Evolutionary conservation across 345 rosid genomes (phyloP), one percentile per base, ranked within the genome.

Genomic region (Arabis hirsuta): DNA sequence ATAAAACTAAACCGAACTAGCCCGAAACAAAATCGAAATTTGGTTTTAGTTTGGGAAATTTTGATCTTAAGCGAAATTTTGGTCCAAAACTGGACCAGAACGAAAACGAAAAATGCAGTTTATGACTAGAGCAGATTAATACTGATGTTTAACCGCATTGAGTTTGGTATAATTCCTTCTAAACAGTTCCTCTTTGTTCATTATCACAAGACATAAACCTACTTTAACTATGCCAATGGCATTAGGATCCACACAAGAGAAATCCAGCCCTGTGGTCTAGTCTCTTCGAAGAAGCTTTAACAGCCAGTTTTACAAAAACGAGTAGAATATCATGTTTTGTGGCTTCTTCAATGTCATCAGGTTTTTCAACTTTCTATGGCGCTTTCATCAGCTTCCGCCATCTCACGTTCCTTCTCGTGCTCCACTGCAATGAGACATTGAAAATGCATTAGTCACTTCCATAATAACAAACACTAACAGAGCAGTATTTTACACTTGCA

Each of bases 351-450:
- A 34, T 12, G 58, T 68, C 20, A 24, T 45, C 16, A 44, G 19
- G 10, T 29, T 75, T 44, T 64, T 36, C 74, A 71, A 34, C 72
- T 83, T 80, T 80, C 85, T 2, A 20, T 55, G 10, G 44, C 73
- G 69, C 71, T 58, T 55, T 58, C 73, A 4, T 67, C 82, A 5
- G 79, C 84, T 74, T 87, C 95, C 8, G 79, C 73, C 38, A 66
- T 26, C 72, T 72, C 85, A 76, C 78, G 86, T 69, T 88, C 85
- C 61, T 81, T 88, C 80, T 84, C 88, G 48, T 76, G 89, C 77
- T 88, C 84, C 76, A 83, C 96, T 88, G 94, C 72, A 76, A 73
- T 74, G 54, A 69, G 48, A 78, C 5, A 9, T 12, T 26, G 51
- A 58, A 47, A 31, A 24, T 45, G 20, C 24, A 43, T 22, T 7